Conservation (phyloP, 2,329 filamentous ascomycete genomes). For the Drechslerella stenobrocha region DNA sequence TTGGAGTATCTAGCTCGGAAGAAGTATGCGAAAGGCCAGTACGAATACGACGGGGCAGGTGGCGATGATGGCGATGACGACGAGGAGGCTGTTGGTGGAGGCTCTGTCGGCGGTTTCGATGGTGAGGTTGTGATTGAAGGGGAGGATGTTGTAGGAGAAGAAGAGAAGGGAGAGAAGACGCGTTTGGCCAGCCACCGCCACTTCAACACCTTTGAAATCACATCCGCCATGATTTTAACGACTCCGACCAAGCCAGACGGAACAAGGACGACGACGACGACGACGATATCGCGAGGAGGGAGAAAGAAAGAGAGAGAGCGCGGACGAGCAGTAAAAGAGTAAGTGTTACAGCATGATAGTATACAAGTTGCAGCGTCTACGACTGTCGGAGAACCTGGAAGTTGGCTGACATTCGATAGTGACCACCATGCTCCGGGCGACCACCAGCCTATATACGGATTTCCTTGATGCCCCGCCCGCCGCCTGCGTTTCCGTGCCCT, state of each 20-base stretch:
- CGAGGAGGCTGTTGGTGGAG: background rate
- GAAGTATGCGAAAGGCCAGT: conserved; percentile 27
- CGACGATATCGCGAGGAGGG: background rate
- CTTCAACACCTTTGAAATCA: conserved; percentile 42
- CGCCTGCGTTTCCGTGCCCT: conserved; percentile 44
- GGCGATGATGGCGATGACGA: conserved; percentile 8
- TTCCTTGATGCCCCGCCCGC: conserved; percentile 42
- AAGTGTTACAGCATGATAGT: conserved; percentile 24
- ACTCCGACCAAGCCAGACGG: background rate
- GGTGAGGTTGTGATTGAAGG: conserved; percentile 12
- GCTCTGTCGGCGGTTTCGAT: conserved; percentile 1
- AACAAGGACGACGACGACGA: background rate
- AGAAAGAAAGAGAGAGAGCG: background rate
- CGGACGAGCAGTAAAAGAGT: background rate
- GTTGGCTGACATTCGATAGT: background rate
- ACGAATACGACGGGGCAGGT: conserved; percentile 6
- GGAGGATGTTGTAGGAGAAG: conserved; percentile 12
- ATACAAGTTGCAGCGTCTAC: conserved; percentile 19
- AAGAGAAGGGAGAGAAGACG: conserved; percentile 45
- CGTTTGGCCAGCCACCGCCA: conserved; percentile 49
- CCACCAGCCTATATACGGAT: conserved; percentile 41
- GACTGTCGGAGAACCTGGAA: background rate
- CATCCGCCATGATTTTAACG: conserved; percentile 7
- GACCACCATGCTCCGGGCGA: conserved; percentile 21
- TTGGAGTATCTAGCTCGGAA: conserved; percentile 25